A percentile compares a stretch with the other conserved stretches of the same genome.
Evolutionary conservation across 169 alveolate genomes (phyloP).

Genomic region (Amoebophrya sp.): DNA sequence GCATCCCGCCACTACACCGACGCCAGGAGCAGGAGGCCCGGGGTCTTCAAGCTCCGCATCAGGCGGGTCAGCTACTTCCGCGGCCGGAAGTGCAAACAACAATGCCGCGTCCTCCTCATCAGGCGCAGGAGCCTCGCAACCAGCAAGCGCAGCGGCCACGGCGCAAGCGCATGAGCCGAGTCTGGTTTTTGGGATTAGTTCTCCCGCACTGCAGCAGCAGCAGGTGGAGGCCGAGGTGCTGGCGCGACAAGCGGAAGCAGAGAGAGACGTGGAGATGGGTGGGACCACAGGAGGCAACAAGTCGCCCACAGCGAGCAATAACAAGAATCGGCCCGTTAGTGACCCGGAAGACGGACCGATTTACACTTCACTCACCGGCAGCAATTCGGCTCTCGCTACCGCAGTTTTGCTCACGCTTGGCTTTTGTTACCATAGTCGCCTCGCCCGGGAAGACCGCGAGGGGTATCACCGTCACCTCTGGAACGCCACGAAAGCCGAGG

Average conservation of each 20-base stretch:
- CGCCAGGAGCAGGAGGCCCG: too few relatives aligned
- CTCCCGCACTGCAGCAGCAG: too few relatives aligned
- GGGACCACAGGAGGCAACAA: not conserved
- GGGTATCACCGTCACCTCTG: not conserved
- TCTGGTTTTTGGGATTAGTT: too few relatives aligned
- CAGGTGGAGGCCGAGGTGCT: too few relatives aligned
- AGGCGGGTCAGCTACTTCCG: not conserved
- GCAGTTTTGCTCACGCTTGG: too few relatives aligned
- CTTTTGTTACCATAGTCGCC: too few relatives aligned
- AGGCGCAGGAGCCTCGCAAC: not conserved
- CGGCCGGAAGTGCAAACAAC: not conserved
- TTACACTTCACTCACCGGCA: not conserved
- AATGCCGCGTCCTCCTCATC: not conserved
- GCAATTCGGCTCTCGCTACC: not conserved
- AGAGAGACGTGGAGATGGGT: not conserved
- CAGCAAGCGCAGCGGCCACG: not conserved
- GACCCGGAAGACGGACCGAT: too few relatives aligned
- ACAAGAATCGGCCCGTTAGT: too few relatives aligned
- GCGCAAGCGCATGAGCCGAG: too few relatives aligned
- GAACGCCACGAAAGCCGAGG: not conserved
- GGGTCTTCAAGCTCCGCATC: too few relatives aligned
- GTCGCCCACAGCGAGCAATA: too few relatives aligned
- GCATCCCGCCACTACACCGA: too few relatives aligned
- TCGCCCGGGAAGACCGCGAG: not conserved
- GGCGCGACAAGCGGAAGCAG: not conserved